Base-by-base conservation (phyloP, 2,329 filamentous ascomycete species). In the Colletotrichum cordylinicola region DNA sequence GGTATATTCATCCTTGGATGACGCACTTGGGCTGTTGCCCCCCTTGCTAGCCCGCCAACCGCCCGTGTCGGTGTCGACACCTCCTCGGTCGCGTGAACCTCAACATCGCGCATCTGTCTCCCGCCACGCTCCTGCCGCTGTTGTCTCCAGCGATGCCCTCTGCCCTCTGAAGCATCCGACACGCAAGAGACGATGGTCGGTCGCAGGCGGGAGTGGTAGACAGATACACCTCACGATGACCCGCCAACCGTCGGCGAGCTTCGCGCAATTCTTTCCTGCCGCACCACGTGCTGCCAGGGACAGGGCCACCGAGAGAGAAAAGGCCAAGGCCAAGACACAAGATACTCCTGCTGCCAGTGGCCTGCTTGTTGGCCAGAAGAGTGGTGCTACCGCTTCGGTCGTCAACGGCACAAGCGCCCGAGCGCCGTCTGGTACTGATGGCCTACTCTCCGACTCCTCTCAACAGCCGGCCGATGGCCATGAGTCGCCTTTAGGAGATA, bases 261-360 rank as follows among this genome's bases (percentile, higher is more conserved):
- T 96, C 90, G 94, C 94, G 87, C 93, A 96, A 87, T 97, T 95
- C 90, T 96, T 96, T 86, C 94, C 94, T 80, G 92, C 93, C 83
- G 94, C 94, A 82, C 94, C 94, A 80, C 91, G 91, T 81, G 92
- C 91, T 74, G 88, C 89, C 72, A 88, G 88, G 84, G 89, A 91
- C 82, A 88, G 88, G 81, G 89, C 90, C 78, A 89, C 89, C 83
- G 91, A 93, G 84, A 88, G 91, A 83, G 90, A 92, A 82, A 92
- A 89, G 84, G 88, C 90, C 87, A 91, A 87, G 84, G 85, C 85
- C 76, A 87, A 86, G 79, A 85, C 85, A 68, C 84, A 85, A 81
- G 83, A 83, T 43, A 78, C 81, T 67, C 43, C n/a, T 52, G 43
- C 43, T 52, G 72, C 82, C 12, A 76, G 79, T 24, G 75, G 80